Evolutionary conservation across 139 green algal genomes (phyloP).

Genomic region (Haematococcus lacustris): DNA sequence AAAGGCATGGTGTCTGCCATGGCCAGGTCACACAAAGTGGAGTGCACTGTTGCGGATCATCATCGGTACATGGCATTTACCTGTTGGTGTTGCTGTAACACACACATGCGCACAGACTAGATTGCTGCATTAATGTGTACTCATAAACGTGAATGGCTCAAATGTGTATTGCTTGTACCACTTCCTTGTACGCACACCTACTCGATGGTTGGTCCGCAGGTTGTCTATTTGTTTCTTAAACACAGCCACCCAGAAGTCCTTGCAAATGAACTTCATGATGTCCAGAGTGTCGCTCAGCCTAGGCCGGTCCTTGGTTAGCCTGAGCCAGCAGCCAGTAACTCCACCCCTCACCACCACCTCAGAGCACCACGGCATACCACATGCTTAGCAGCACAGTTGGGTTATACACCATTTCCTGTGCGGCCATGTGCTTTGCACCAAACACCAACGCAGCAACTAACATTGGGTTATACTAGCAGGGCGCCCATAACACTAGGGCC

Average conservation of each 20-base stretch:
- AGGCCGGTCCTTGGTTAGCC: constrained; percentile 51
- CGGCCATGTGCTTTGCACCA: neutral
- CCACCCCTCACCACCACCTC: too few species aligned
- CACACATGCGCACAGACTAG: neutral
- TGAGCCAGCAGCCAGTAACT: constrained; percentile 11
- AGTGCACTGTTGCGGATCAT: too few species aligned
- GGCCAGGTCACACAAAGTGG: too few species aligned
- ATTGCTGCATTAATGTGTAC: neutral
- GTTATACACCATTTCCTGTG: neutral
- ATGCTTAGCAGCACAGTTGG: neutral
- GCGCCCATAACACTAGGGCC: neutral
- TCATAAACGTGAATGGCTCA: neutral
- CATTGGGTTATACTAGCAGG: neutral
- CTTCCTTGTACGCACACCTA: constrained; percentile 7
- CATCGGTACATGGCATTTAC: too few species aligned
- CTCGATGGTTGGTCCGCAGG: constrained; percentile 78
- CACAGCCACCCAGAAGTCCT: constrained; percentile 80
- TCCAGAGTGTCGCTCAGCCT: constrained; percentile 66
- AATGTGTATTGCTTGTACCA: neutral
- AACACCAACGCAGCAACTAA: neutral
- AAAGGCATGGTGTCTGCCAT: neutral
- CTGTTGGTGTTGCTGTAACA: neutral
- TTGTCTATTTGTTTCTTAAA: constrained; percentile 87
- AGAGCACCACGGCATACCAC: neutral
- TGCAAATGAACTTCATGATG: constrained; percentile 86